Evolutionary conservation across 2,329 filamentous ascomycete genomes (phyloP), one percentile per base, ranked within the genome.

Genomic region (Penicillium sp.): DNA sequence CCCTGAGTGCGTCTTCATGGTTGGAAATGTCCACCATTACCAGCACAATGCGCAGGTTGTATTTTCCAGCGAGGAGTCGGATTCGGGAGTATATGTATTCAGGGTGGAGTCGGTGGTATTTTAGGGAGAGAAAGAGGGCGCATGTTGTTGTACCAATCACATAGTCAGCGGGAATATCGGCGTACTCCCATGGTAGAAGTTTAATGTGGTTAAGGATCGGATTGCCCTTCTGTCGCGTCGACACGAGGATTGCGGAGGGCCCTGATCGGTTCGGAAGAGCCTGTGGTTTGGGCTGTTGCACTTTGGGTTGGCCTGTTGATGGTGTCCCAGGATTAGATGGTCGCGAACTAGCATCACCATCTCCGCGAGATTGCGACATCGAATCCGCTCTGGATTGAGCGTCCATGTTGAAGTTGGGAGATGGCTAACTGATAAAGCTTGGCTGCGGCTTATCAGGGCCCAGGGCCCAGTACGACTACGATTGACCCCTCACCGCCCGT

Each of bases 31-130:
- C 95, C 27, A 98, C 93, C 86, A 98, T 92, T 19, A 89, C 88
- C 50, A 99, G 83, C 31, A 99, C 79, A 54, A 99, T 83, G 50
- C 95, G 90, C 19, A 99, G 83, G 65, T 88, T 89, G 79, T 96
- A 98, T 77, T 90, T 91, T 52, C 90, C 91, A 53, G 90, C 90
- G 4, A 99, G 81, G 50, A 88, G 87, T 54, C 90, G 89, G 66
- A 99, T 96, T 58, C 95, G 89, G 24, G 89, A 92, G 79, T 98
- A 98, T 69, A 99, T 92, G 80, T 99, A 99, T 77, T 99, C 95
- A 0, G 95, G 95, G 72, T 99, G 95, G 54, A 99, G 83, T 31
- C 94, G 91, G 76, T 99, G 95, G 76, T 99, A 99, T 76, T 98
- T 99, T 55, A 99, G 84, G 50, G 91, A 96, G 43, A 99, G 81